Conservation (phyloP, 192 early-diverging fungal species). For the Rhizophagus sp. region DNA sequence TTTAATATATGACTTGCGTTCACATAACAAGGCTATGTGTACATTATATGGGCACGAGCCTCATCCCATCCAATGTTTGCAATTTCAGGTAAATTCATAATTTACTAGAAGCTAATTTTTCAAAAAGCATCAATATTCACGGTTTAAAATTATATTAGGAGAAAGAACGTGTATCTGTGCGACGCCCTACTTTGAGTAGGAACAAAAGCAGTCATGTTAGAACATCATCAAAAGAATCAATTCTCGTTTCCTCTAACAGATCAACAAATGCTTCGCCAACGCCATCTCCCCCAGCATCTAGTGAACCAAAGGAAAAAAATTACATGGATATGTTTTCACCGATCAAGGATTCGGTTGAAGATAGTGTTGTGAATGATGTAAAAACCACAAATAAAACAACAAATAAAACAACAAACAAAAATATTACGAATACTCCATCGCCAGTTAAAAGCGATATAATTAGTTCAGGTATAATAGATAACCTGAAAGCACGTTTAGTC, state of each 20-base stretch:
- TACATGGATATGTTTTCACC: conserved; percentile 59
- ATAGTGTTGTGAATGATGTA: neutral
- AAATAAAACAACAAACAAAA: neutral
- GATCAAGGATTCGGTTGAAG: conserved; percentile 30
- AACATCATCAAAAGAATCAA: conserved; percentile 12
- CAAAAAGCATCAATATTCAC: neutral
- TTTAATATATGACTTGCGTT: conserved; percentile 45
- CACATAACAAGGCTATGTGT: conserved; percentile 36
- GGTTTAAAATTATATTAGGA: conserved; percentile 8
- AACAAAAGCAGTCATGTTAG: conserved; percentile 7
- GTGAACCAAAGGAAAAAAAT: conserved; percentile 26
- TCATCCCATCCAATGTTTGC: conserved; percentile 33
- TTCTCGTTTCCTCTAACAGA: neutral
- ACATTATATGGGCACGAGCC: conserved; percentile 16
- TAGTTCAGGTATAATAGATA: too few species aligned
- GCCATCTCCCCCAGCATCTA: neutral
- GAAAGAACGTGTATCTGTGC: neutral
- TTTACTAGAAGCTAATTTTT: neutral
- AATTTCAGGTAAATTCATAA: conserved; percentile 26
- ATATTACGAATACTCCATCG: neutral
- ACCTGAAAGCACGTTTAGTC: too few species aligned
- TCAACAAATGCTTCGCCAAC: neutral
- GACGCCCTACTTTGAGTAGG: neutral
- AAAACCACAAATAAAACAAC: neutral
- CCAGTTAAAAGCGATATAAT: neutral